Conservation (phyloP, 768 basidiomycete genomes). For the Thelephora aurantiotincta region DNA sequence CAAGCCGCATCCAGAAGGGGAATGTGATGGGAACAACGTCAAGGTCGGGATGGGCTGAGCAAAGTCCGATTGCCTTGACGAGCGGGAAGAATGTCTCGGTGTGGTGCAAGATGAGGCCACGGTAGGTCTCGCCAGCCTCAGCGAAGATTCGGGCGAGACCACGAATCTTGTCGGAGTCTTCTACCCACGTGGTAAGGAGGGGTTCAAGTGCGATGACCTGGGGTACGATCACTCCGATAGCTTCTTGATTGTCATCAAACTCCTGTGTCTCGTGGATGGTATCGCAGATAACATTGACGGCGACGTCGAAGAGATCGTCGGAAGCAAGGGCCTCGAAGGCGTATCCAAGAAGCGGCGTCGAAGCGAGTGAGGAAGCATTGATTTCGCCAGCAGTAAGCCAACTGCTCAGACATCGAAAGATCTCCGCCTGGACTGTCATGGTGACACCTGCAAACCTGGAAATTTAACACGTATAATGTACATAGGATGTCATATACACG, state of each 20-base stretch:
- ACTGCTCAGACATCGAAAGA: slow-evolving; percentile 73
- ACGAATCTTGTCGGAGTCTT: slow-evolving; percentile 79
- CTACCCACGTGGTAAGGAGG: slow-evolving; percentile 40
- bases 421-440: slow-evolving; percentile 54
- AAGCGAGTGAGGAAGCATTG: slow-evolving; percentile 41
- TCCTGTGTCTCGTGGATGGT: slow-evolving; percentile 98
- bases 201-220: slow-evolving; percentile 64
- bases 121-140: slow-evolving; percentile 97
- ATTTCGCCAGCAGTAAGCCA: slow-evolving; percentile 90
- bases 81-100: slow-evolving; percentile 89
- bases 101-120: slow-evolving; percentile 75
- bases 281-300: slow-evolving; percentile 86
- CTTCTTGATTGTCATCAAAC: slow-evolving; percentile 82
- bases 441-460: slow-evolving; percentile 59
- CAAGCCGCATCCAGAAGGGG: slow-evolving; percentile 95
- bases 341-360: slow-evolving; percentile 68
- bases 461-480: not conserved
- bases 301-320: slow-evolving; percentile 84
- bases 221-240: slow-evolving; percentile 81
- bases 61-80: slow-evolving; percentile 87
- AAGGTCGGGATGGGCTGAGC: slow-evolving; percentile 84
- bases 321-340: slow-evolving; percentile 75
- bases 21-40: slow-evolving; percentile 97
- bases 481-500: slow-evolving; percentile 13
- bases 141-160: slow-evolving; percentile 86